Evolutionary conservation across 2,329 filamentous ascomycete genomes (phyloP).

Genomic region (Pseudonectria buxi): DNA sequence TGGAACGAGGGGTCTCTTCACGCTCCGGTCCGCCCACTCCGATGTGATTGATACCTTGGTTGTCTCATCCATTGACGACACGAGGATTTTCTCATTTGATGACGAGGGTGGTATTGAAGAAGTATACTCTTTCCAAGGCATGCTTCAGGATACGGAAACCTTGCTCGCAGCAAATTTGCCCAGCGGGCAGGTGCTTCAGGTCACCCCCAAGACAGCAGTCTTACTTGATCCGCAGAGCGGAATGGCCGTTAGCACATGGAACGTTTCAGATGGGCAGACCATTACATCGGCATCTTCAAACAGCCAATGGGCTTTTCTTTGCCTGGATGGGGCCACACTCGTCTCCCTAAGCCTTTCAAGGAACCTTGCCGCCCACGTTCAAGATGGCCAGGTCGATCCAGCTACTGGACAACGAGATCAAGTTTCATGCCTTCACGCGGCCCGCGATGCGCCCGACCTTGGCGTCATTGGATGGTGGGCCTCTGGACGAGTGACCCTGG

Average conservation of each 20-base stretch:
- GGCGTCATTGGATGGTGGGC: conserved; percentile 86
- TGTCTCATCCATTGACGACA: conserved; percentile 76
- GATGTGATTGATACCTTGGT: conserved; percentile 62
- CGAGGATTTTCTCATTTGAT: conserved; percentile 73
- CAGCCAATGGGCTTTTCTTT: conserved; percentile 61
- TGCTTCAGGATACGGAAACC: conserved; percentile 64
- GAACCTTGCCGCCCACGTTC: conserved; percentile 51
- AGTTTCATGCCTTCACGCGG: conserved; percentile 76
- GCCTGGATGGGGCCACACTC: conserved; percentile 66
- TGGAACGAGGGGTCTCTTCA: conserved; percentile 66
- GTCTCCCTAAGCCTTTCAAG: conserved; percentile 59
- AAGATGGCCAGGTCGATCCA: conserved; percentile 50
- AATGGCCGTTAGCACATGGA: conserved; percentile 53
- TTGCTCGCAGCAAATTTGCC: conserved; percentile 62
- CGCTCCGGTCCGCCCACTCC: conserved; percentile 47
- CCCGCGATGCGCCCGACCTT: conserved; percentile 53
- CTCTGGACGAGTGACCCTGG: conserved; percentile 68
- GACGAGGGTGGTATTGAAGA: conserved; percentile 76
- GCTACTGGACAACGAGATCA: conserved; percentile 49
- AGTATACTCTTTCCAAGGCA: conserved; percentile 64
- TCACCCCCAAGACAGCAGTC: conserved; percentile 58
- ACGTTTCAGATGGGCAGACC: conserved; percentile 36
- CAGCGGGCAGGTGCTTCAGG: conserved; percentile 62
- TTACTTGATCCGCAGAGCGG: conserved; percentile 57
- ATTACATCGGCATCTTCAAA: conserved; percentile 80